phyloP scores from a whole-genome alignment of 2,329 filamentous ascomycete species.

The Arachnomyces sp. region DNA sequence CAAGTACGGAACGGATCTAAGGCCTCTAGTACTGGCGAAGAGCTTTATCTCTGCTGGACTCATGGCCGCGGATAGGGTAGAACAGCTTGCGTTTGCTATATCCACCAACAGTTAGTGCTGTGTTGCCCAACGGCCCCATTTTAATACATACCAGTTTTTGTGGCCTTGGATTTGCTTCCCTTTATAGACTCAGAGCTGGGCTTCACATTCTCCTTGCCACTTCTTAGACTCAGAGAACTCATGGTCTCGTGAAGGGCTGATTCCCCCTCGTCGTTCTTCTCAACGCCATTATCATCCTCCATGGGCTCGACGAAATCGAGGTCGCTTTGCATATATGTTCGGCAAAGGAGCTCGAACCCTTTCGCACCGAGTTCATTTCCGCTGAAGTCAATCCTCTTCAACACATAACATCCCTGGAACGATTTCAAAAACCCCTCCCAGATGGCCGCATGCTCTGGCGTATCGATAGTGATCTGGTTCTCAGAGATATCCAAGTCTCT shows the following conservation, averaged over 20 bases:
- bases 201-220: conserved; percentile 15
- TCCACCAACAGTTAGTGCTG: too few relatives aligned
- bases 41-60: conserved; percentile 14
- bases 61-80: not conserved
- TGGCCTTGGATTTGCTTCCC: conserved; percentile 3
- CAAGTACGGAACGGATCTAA: conserved; percentile 29
- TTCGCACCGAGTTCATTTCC: conserved; percentile 34
- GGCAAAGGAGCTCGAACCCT: conserved; percentile 39
- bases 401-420: conserved; percentile 34
- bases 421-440: conserved; percentile 39
- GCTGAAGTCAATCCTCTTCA: conserved; percentile 39
- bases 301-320: conserved; percentile 22
- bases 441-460: conserved; percentile 26
- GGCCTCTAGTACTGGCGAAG: conserved; percentile 25
- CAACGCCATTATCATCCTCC: conserved; percentile 16
- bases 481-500: conserved; percentile 39
- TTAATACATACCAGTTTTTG: too few relatives aligned
- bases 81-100: not conserved
- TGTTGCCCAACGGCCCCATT: too few relatives aligned
- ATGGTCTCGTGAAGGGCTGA: too few relatives aligned
- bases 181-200: conserved; percentile 5
- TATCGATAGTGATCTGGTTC: conserved; percentile 36
- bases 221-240: conserved; percentile 6
- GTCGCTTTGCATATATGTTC: conserved; percentile 33
- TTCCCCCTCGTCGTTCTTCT: conserved; percentile 7